Percentiles rank a stretch among this genome's conserved stretches.
Conservation (phyloP, 768 basidiomycete species). For the Cytidiella melzeri region DNA sequence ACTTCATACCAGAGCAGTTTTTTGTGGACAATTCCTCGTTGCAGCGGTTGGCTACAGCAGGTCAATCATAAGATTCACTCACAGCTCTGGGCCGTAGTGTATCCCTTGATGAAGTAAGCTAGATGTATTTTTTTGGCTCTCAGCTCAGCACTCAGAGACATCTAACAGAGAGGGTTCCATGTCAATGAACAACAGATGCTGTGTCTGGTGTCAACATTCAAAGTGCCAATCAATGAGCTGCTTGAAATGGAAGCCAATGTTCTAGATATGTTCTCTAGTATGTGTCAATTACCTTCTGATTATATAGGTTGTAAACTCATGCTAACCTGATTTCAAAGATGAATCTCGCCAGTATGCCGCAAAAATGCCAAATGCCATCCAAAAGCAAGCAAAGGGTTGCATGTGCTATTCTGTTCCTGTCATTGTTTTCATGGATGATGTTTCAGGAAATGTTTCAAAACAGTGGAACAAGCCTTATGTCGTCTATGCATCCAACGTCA, state of each 20-base stretch:
- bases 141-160: neutral
- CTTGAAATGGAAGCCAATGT: neutral
- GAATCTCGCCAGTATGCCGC: constrained; percentile 5
- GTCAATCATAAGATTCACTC: neutral
- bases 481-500: constrained; percentile 30
- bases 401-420: constrained; percentile 21
- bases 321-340: constrained; percentile 1
- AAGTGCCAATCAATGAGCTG: neutral
- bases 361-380: constrained; percentile 20
- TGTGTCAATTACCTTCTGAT: neutral
- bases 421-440: constrained; percentile 31
- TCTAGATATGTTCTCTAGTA: neutral
- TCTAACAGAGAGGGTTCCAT: neutral
- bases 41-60: too few relatives aligned
- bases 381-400: constrained; percentile 12
- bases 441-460: constrained; percentile 30
- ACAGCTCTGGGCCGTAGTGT: neutral
- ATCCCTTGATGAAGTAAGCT: neutral
- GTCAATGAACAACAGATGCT: neutral
- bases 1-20: constrained; percentile 5
- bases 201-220: neutral
- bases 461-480: constrained; percentile 33
- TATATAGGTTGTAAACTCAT: neutral
- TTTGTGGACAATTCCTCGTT: too few relatives aligned
- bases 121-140: neutral